A percentile compares a stretch with the other conserved stretches of the same genome.
Evolutionary conservation across 192 early-diverging fungal genomes (phyloP).

Genomic region (Gonapodya prolifera): DNA sequence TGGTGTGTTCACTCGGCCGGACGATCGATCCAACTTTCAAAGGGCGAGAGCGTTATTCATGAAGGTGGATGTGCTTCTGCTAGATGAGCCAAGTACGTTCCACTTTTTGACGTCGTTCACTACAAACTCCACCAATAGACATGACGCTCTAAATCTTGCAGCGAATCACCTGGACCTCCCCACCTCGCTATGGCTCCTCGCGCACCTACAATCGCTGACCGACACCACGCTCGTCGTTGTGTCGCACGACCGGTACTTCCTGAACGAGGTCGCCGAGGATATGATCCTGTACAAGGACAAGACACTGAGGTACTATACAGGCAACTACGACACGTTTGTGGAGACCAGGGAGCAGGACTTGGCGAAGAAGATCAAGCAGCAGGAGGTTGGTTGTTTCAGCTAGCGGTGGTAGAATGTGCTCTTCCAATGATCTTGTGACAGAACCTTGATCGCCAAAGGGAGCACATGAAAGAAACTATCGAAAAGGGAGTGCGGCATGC

Average conservation of each 20-base stretch:
- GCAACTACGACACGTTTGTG: slow-evolving; percentile 80
- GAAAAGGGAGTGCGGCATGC: slow-evolving; percentile 62
- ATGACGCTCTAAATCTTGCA: slow-evolving; percentile 8
- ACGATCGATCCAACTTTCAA: too few species aligned
- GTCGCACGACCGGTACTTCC: slow-evolving; percentile 81
- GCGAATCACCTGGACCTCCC: slow-evolving; percentile 79
- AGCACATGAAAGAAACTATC: slow-evolving; percentile 66
- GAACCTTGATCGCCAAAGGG: slow-evolving; percentile 16
- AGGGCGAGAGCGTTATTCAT: slow-evolving; percentile 68
- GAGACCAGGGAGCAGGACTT: slow-evolving; percentile 44
- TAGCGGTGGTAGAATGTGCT: not conserved
- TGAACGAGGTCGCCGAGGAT: slow-evolving; percentile 64
- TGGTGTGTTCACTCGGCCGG: too few species aligned
- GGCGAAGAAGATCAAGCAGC: slow-evolving; percentile 40
- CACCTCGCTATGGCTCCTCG: slow-evolving; percentile 84
- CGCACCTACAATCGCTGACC: slow-evolving; percentile 45
- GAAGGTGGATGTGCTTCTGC: slow-evolving; percentile 65
- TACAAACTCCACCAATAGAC: too few species aligned
- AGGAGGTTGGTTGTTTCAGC: not conserved
- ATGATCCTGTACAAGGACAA: slow-evolving; percentile 63
- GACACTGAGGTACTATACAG: slow-evolving; percentile 58
- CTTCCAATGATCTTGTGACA: not conserved
- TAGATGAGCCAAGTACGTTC: slow-evolving; percentile 68
- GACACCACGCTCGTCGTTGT: slow-evolving; percentile 68
- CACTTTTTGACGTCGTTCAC: too few species aligned